phyloP scores from a whole-genome alignment of 2,329 filamentous ascomycete species.

The Bipolaris zeicola region DNA sequence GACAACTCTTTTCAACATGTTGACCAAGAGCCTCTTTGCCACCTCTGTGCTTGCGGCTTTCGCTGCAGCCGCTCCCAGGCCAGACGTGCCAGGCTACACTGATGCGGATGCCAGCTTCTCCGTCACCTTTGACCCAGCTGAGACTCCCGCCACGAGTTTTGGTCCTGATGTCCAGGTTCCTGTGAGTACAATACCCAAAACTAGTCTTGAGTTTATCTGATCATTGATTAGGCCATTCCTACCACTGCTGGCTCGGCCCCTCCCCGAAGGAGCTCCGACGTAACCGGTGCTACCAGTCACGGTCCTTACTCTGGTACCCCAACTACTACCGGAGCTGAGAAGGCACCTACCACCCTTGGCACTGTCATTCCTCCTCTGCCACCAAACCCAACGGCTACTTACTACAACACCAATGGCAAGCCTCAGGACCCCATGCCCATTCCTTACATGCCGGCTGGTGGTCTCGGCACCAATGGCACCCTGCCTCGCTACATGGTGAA shows the following conservation, averaged over 20 bases:
- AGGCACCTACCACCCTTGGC: conserved; percentile 60
- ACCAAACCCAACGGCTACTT: conserved; percentile 65
- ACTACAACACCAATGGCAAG: conserved; percentile 73
- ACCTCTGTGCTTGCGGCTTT: conserved; percentile 45
- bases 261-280: conserved; percentile 55
- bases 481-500: conserved; percentile 76
- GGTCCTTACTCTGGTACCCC: conserved; percentile 70
- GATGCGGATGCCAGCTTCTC: conserved; percentile 53
- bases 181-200: conserved; percentile 33
- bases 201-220: neutral
- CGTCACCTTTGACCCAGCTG: conserved; percentile 38
- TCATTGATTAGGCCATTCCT: conserved; percentile 20
- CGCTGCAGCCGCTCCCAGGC: conserved; percentile 43
- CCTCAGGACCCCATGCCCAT: conserved; percentile 71
- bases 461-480: conserved; percentile 77
- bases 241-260: conserved; percentile 44
- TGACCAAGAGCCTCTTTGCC: conserved; percentile 42
- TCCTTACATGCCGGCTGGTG: conserved; percentile 72
- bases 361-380: conserved; percentile 64
- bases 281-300: conserved; percentile 68
- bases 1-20: conserved; percentile 41
- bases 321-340: conserved; percentile 72
- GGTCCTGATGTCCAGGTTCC: conserved; percentile 52
- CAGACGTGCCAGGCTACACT: conserved; percentile 50
- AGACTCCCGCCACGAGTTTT: conserved; percentile 50